These are phyloP conservation scores for Tympanopsis confertula DNA, from an alignment of 2,329 filamentous ascomycete species.

Conservation along the genomic window DNA sequence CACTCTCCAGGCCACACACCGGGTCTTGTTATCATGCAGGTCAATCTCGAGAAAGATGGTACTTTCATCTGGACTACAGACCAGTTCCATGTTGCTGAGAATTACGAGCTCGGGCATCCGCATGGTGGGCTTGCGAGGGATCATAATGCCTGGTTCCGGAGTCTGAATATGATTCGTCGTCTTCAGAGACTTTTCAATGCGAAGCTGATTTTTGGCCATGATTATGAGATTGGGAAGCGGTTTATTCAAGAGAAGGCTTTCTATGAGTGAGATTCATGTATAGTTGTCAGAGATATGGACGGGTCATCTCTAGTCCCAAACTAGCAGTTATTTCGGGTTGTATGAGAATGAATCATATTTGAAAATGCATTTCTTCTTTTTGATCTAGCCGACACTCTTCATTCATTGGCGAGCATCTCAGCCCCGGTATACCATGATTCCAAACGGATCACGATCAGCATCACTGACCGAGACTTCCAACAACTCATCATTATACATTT, in stretches of 20 bases:
- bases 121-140: conserved; percentile 20
- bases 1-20: conserved; percentile 10
- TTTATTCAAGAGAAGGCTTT: background rate
- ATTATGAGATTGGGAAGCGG: conserved; percentile 1
- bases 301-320: too few relatives aligned
- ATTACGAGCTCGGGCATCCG: conserved; percentile 12
- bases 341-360: too few relatives aligned
- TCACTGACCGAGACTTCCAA: conserved; percentile 46
- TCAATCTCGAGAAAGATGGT: conserved; percentile 16
- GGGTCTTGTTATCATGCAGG: conserved; percentile 16
- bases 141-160: conserved; percentile 17
- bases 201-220: conserved; percentile 8
- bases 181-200: conserved; percentile 9
- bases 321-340: too few relatives aligned
- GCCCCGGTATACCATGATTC: conserved; percentile 45
- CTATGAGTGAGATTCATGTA: conserved; percentile 1
- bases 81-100: conserved; percentile 17
- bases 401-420: too few relatives aligned
- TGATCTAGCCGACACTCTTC: too few relatives aligned
- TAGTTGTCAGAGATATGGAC: too few relatives aligned
- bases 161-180: conserved; percentile 14
- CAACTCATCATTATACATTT: conserved; percentile 16
- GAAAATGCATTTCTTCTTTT: too few relatives aligned
- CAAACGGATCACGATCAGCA: conserved; percentile 58
- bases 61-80: conserved; percentile 20